Base-by-base conservation (phyloP, 495 filamentous ascomycete genomes). In the Penicillium steckii region DNA sequence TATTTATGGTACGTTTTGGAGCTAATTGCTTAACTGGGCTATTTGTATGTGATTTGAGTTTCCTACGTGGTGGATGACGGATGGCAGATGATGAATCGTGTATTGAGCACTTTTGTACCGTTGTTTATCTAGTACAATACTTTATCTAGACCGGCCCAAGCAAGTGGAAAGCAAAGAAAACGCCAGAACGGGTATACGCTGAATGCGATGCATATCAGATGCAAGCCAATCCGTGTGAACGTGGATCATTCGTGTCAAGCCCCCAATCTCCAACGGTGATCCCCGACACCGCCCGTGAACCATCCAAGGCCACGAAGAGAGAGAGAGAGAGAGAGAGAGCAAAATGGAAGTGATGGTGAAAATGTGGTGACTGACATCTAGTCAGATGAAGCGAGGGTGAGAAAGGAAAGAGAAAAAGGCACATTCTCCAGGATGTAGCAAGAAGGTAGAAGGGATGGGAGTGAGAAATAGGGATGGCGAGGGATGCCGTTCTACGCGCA, bases 121-220 rank as follows among this genome's bases (percentile, higher is more conserved):
- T n/a, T n/a, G n/a, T n/a, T n/a, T n/a, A n/a, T n/a, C n/a, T n/a
- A n/a, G n/a, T n/a, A n/a, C n/a, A n/a, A n/a, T n/a, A n/a, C n/a
- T 29, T 40, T 15, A 40, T 44, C 50, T 22, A 46, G 40, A 19
- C 27, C 40, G 24, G 32, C 35, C 49, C 29, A 52, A 56, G 48
- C 38, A 60, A 40, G 27, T 35, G 7, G 45, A 32, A 18, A 37
- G 33, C n/a, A 37, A n/a, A 2, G 13, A 37, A 48, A 54, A 50
- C 52, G 45, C 46, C 54, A 55, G 24, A 55, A 63, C 56, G 64
- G 69, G 66, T 71, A 71, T 71, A 67, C 62, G 67, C 66, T 67
- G 54, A 67, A 62, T 63, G 62, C 64, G 61, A 54, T 56, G 57
- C 50, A 56, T 25, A n/a, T 19, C 13, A 23, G 38, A 41, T 41